These are phyloP conservation scores for Kitagawia praeruptora DNA, from an alignment of 129 eudicot genomes.

Conservation along the genomic window DNA sequence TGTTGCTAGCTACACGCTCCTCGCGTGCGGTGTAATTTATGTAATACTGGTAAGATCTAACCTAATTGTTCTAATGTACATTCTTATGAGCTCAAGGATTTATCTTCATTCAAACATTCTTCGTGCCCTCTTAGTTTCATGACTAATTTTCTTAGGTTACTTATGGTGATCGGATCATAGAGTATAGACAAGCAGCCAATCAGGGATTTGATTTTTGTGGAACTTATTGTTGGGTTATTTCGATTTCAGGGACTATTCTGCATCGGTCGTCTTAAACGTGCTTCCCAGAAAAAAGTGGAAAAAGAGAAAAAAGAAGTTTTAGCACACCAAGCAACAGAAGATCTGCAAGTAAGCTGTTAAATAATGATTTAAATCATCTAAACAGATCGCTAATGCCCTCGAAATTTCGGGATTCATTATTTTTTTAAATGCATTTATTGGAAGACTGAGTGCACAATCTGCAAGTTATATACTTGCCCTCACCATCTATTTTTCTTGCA, in stretches of 20 bases:
- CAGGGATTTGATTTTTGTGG: background rate
- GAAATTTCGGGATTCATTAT: background rate
- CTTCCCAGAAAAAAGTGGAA: constrained; percentile 49
- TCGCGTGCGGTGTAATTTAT: constrained; percentile 78
- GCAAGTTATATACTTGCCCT: background rate
- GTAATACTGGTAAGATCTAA: constrained; percentile 60
- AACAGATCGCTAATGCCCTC: background rate
- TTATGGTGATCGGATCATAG: background rate
- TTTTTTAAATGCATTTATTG: background rate
- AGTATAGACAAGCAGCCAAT: background rate
- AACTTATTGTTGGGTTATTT: background rate
- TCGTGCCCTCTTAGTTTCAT: background rate
- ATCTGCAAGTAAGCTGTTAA: constrained; percentile 52
- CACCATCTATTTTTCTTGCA: background rate
- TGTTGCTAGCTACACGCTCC: constrained; percentile 70
- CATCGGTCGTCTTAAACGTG: constrained; percentile 74
- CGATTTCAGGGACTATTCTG: constrained; percentile 56
- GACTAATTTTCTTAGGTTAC: background rate
- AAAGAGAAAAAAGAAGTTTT: constrained; percentile 23
- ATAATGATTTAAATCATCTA: background rate
- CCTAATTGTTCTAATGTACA: background rate
- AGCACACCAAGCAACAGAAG: constrained; percentile 62
- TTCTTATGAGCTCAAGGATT: background rate
- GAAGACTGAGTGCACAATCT: background rate
- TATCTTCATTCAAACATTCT: background rate